phyloP scores from a whole-genome alignment of 805 yeast genomes.

The Candida xiaguanensis region DNA sequence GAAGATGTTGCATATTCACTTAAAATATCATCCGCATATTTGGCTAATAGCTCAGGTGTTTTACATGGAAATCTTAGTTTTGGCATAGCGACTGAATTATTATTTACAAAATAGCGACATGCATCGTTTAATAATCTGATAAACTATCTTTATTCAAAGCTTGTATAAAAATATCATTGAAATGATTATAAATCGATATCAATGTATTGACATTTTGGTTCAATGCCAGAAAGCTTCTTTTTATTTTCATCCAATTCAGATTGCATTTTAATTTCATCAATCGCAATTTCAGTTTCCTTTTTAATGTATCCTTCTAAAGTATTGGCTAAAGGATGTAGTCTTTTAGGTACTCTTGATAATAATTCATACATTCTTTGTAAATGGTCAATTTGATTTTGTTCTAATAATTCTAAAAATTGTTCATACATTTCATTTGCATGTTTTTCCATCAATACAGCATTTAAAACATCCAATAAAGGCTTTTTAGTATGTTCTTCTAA shows the following conservation, averaged over 20 bases:
- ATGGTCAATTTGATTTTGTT: constrained; percentile 67
- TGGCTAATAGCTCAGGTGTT: constrained; percentile 90
- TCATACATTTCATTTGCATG: constrained; percentile 75
- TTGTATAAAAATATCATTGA: constrained; percentile 55
- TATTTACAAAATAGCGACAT: constrained; percentile 78
- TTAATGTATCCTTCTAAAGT: constrained; percentile 72
- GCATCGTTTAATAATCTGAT: constrained; percentile 88
- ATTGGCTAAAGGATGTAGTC: constrained; percentile 73
- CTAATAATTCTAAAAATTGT: constrained; percentile 73
- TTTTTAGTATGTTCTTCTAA: constrained; percentile 84
- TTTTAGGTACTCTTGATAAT: constrained; percentile 72
- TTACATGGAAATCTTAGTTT: constrained; percentile 57
- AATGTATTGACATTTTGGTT: constrained; percentile 82
- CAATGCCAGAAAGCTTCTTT: constrained; percentile 31
- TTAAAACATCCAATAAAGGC: constrained; percentile 70
- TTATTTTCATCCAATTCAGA: constrained; percentile 12
- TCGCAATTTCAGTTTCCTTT: constrained; percentile 42
- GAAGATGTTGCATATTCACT: too few species aligned
- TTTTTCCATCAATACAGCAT: constrained; percentile 69
- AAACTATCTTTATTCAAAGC: constrained; percentile 75
- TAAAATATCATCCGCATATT: constrained; percentile 79
- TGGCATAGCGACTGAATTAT: constrained; percentile 74
- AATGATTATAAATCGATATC: constrained; percentile 65
- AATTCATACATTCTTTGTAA: constrained; percentile 73
- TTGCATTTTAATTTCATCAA: constrained; percentile 48